Conservation (phyloP, 2,329 filamentous ascomycete genomes). For the Ceratocystiopsis minuta region DNA sequence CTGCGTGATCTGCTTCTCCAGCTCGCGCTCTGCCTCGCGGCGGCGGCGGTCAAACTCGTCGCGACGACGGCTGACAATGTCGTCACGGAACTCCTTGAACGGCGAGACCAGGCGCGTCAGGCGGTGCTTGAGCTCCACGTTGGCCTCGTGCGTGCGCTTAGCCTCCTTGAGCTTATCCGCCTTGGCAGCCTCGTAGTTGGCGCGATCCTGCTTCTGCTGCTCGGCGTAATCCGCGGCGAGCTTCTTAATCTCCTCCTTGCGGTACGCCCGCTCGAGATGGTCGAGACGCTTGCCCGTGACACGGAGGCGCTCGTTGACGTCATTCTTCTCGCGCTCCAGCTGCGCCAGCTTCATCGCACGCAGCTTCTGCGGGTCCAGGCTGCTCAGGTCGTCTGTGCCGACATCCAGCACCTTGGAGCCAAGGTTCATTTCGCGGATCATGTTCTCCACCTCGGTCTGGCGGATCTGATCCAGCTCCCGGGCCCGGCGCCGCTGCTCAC, state of each 20-base stretch:
- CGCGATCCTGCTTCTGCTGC: conserved; percentile 62
- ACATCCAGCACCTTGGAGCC: conserved; percentile 60
- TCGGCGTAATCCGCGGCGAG: conserved; percentile 66
- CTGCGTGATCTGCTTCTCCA: conserved; percentile 76
- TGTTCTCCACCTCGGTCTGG: conserved; percentile 85
- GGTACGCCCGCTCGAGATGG: conserved; percentile 90
- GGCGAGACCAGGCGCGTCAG: conserved; percentile 66
- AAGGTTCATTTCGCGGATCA: conserved; percentile 79
- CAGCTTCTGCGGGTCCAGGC: conserved; percentile 75
- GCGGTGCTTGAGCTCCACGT: conserved; percentile 84
- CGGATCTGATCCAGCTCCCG: conserved; percentile 79
- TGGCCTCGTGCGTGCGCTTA: conserved; percentile 78
- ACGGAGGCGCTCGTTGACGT: conserved; percentile 76
- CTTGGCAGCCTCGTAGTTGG: conserved; percentile 65
- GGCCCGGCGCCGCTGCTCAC: conserved; percentile 70
- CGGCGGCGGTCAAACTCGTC: conserved; percentile 93
- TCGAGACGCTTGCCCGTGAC: conserved; percentile 91
- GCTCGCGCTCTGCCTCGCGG: conserved; percentile 77
- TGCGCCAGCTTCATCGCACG: conserved; percentile 90
- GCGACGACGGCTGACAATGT: conserved; percentile 70
- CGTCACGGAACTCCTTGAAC: conserved; percentile 70
- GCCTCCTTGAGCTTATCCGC: conserved; percentile 61
- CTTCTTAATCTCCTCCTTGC: conserved; percentile 90
- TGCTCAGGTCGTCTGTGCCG: conserved; percentile 64
- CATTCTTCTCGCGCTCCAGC: conserved; percentile 95